Evolutionary conservation across 2,329 filamentous ascomycete genomes (phyloP).

Genomic region (Colletotrichum sp.): DNA sequence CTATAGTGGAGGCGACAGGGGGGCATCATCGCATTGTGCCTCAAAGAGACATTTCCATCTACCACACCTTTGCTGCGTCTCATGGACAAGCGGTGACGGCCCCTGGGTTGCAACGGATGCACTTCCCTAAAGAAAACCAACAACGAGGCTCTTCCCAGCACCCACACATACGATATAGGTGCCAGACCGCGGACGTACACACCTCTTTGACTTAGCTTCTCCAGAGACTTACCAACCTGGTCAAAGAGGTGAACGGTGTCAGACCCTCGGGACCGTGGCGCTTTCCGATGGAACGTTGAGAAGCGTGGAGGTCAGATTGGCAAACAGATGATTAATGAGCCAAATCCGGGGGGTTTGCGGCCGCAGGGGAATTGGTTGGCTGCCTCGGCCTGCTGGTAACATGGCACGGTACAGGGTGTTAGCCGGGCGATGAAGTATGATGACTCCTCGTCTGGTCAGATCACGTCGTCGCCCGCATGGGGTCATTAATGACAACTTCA

Average conservation of each 20-base stretch:
- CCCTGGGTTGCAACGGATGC: background rate
- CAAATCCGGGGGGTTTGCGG: background rate
- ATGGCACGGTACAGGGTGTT: background rate
- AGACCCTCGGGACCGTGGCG: conserved; percentile 15
- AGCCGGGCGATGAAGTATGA: conserved; percentile 14
- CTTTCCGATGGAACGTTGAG: conserved; percentile 9
- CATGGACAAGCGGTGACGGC: conserved; percentile 2
- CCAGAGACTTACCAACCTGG: background rate
- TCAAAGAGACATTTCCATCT: background rate
- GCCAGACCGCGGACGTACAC: background rate
- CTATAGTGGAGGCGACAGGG: background rate
- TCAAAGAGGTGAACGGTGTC: background rate
- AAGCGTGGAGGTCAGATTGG: conserved; percentile 12
- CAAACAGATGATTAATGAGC: background rate
- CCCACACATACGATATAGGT: background rate
- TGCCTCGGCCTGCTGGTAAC: conserved; percentile 9
- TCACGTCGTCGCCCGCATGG: conserved; percentile 18
- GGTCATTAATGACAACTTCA: conserved; percentile 17
- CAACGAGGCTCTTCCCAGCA: background rate
- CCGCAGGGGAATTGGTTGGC: conserved; percentile 6
- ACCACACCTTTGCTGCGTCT: background rate
- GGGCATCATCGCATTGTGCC: background rate
- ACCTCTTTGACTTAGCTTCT: background rate
- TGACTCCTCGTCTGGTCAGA: conserved; percentile 1
- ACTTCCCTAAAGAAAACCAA: background rate